A percentile compares a stretch with the other conserved stretches of the same genome.
These are phyloP conservation scores for Alternaria triticimaculans DNA, from an alignment of 2,329 filamentous ascomycete species.

Conservation along the genomic window DNA sequence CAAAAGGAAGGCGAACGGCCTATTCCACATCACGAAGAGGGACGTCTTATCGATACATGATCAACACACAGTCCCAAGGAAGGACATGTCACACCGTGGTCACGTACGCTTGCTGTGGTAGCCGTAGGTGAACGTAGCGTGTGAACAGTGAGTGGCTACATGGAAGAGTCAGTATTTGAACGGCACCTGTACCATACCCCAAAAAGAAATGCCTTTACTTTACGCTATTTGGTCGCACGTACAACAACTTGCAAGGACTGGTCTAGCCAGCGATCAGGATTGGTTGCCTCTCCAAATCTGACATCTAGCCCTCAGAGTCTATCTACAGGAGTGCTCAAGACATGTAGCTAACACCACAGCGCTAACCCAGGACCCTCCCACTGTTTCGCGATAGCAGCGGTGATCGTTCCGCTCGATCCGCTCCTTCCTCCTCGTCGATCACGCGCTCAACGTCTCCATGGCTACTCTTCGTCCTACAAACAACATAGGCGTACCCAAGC, in stretches of 20 bases:
- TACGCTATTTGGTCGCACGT: neutral
- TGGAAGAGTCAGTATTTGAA: slow-evolving; percentile 61
- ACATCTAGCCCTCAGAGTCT: neutral
- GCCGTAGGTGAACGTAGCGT: neutral
- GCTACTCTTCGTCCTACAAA: neutral
- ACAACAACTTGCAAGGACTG: neutral
- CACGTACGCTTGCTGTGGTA: neutral
- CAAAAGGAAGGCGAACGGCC: neutral
- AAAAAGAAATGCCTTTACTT: neutral
- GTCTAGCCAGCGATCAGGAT: neutral
- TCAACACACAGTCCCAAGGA: neutral
- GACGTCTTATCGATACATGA: neutral
- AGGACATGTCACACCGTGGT: neutral
- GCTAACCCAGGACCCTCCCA: neutral
- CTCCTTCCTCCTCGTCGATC: neutral
- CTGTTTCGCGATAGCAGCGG: neutral
- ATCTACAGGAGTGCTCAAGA: neutral
- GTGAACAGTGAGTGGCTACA: neutral
- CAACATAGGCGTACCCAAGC: neutral
- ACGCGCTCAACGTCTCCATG: neutral
- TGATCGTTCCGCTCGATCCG: neutral
- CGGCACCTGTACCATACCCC: neutral
- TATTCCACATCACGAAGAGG: neutral
- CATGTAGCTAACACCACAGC: neutral
- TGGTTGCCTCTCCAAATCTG: neutral